Conservation (phyloP, 495 filamentous ascomycete species). For the Hypoxylon fragiforme region DNA sequence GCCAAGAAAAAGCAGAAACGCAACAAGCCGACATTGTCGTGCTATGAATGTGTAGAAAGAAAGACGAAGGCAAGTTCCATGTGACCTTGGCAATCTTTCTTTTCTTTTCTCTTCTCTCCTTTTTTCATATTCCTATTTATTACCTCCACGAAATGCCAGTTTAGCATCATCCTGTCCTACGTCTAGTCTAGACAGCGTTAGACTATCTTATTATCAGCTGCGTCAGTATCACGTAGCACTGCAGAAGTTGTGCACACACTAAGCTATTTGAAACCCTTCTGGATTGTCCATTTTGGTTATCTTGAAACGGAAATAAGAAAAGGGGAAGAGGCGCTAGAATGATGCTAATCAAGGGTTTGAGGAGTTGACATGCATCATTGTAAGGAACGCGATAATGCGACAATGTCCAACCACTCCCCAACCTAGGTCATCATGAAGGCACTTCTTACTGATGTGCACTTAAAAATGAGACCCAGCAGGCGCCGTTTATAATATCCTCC, state of each 20-base stretch:
- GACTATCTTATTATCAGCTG: slow-evolving; percentile 19
- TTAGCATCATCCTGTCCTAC: slow-evolving; percentile 9
- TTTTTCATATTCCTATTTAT: too few species aligned
- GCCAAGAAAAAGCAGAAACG: slow-evolving; percentile 68
- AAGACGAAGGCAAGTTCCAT: slow-evolving; percentile 65
- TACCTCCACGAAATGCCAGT: slow-evolving; percentile 1
- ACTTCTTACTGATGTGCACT: not conserved
- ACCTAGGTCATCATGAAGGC: too few species aligned
- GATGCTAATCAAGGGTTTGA: not conserved
- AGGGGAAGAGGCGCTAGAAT: not conserved
- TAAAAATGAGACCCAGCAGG: slow-evolving; percentile 1
- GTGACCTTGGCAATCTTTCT: too few species aligned
- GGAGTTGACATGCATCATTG: too few species aligned
- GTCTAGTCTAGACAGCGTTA: slow-evolving; percentile 21
- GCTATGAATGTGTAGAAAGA: slow-evolving; percentile 70
- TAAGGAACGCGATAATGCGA: too few species aligned
- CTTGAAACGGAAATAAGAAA: not conserved
- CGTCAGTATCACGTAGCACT: slow-evolving; percentile 46
- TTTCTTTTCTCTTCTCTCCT: too few species aligned
- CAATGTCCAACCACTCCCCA: too few species aligned
- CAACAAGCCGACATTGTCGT: slow-evolving; percentile 76
- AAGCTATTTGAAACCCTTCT: not conserved
- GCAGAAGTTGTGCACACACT: slow-evolving; percentile 16
- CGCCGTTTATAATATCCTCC: slow-evolving; percentile 1
- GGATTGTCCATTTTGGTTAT: not conserved